These are phyloP conservation scores for Eucalyptus decipiens DNA, from an alignment of 345 rosid genomes.

Conservation along the genomic window DNA sequence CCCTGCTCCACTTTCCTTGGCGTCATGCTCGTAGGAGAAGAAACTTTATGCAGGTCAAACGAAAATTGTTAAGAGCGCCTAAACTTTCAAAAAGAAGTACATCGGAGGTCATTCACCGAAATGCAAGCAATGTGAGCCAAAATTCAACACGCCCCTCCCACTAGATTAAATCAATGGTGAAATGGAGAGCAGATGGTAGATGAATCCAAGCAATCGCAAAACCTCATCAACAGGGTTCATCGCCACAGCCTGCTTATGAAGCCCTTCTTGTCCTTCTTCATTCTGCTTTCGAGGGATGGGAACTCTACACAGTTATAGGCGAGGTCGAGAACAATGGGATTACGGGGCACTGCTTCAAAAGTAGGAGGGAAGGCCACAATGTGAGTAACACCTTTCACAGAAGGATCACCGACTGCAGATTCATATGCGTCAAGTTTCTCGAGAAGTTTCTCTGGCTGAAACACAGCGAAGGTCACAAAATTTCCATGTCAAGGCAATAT, in stretches of 20 bases:
- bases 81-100: background rate
- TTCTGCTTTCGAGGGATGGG: constrained; percentile 77
- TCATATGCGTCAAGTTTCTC: constrained; percentile 81
- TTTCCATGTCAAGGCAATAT: background rate
- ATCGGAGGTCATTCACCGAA: background rate
- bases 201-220: background rate
- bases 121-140: background rate
- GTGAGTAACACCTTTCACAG: constrained; percentile 38
- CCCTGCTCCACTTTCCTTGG: background rate
- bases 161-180: background rate
- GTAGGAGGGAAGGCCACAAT: constrained; percentile 90
- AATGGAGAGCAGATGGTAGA: background rate
- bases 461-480: background rate
- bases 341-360: constrained; percentile 52
- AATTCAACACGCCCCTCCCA: background rate
- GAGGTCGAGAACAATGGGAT: constrained; percentile 83
- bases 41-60: background rate
- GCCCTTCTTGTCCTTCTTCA: constrained; percentile 73
- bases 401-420: constrained; percentile 64
- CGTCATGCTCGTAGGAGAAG: background rate
- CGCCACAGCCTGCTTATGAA: constrained; percentile 69
- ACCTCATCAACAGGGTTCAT: no score
- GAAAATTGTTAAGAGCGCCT: background rate
- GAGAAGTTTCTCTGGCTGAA: constrained; percentile 65
- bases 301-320: constrained; percentile 57